Percentiles rank a stretch among this genome's conserved stretches.
Evolutionary conservation across 176 grass and related monocot species (phyloP).

Genomic region (Alloteropsis semialata): DNA sequence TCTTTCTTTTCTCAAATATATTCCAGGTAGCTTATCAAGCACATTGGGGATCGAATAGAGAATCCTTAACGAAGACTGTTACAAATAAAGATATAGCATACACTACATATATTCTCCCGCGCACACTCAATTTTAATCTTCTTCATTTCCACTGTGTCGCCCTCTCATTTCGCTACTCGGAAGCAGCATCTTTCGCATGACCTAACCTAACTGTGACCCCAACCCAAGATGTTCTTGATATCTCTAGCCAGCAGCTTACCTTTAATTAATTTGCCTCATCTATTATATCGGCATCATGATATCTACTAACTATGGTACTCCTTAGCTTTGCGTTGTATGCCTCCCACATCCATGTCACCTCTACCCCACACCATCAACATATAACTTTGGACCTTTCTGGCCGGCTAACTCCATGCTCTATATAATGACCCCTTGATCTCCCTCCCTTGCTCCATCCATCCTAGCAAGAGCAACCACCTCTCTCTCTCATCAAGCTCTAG

Average conservation of each 20-base stretch:
- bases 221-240: slow-evolving; percentile 18
- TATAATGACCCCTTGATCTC: slow-evolving; percentile 50
- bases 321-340: too few species aligned
- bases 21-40: slow-evolving; percentile 56
- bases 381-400: background rate
- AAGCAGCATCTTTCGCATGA: slow-evolving; percentile 25
- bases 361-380: slow-evolving; percentile 33
- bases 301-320: background rate
- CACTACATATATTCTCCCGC: slow-evolving; percentile 24
- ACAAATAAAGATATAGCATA: background rate
- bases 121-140: slow-evolving; percentile 19
- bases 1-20: slow-evolving; percentile 31
- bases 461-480: background rate
- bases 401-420: slow-evolving; percentile 12
- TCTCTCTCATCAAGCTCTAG: background rate
- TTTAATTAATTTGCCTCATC: slow-evolving; percentile 14
- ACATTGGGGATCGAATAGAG: slow-evolving; percentile 3
- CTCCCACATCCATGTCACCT: slow-evolving; percentile 34
- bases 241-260: background rate
- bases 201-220: slow-evolving; percentile 37
- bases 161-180: background rate
- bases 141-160: background rate
- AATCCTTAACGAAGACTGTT: slow-evolving; percentile 31
- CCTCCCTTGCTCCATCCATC: slow-evolving; percentile 30
- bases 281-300: background rate